Conservation (phyloP, 371 early-diverging fungal species). For the Actinomortierella wolfii region DNA sequence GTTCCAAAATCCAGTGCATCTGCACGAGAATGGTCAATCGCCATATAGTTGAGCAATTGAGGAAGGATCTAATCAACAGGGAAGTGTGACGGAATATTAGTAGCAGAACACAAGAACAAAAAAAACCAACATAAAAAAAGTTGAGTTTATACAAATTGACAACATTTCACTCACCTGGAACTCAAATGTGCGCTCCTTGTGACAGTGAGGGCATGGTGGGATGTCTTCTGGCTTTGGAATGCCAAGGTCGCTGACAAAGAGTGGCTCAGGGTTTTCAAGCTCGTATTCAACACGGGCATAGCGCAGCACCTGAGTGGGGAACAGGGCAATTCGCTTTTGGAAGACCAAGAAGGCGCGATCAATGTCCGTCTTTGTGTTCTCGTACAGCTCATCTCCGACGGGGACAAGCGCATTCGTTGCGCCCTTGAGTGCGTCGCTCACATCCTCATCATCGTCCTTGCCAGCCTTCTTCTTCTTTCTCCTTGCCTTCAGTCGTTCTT, state of each 20-base stretch:
- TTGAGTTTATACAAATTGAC: background rate
- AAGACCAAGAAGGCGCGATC: conserved; percentile 90
- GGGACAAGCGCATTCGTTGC: conserved; percentile 56
- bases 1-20: conserved; percentile 94
- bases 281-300: conserved; percentile 77
- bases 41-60: conserved; percentile 80
- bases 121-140: background rate
- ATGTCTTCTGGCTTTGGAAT: conserved; percentile 64
- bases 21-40: conserved; percentile 72
- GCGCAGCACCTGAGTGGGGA: conserved; percentile 91
- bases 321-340: conserved; percentile 79
- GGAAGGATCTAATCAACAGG: conserved; percentile 68
- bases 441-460: conserved; percentile 17
- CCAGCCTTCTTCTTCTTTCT: conserved; percentile 25
- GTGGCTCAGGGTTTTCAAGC: conserved; percentile 63
- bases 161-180: conserved; percentile 70
- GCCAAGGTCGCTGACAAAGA: conserved; percentile 79
- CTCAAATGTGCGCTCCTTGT: conserved; percentile 82
- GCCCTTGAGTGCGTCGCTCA: conserved; percentile 21
- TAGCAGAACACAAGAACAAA: background rate
- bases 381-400: conserved; percentile 72
- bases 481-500: conserved; percentile 31
- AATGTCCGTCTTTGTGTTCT: conserved; percentile 84
- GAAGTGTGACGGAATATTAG: background rate
- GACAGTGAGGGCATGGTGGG: conserved; percentile 79